phyloP scores from a whole-genome alignment of 2,329 filamentous ascomycete species.

The Pestalotiopsis sp. region DNA sequence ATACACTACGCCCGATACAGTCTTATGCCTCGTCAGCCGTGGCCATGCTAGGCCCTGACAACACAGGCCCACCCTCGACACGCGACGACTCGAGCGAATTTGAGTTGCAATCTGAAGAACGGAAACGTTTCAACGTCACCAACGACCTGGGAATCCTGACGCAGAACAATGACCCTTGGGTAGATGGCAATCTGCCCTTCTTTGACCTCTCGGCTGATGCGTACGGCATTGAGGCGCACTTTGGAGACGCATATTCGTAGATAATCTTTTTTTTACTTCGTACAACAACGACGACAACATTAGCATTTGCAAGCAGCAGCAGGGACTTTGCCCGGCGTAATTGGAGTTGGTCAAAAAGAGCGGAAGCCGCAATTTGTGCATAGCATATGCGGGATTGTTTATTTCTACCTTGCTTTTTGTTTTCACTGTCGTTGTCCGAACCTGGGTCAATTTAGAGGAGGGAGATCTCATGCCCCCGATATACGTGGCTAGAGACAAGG shows the following conservation, averaged over 20 bases:
- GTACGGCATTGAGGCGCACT: not conserved
- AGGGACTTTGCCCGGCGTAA: slow-evolving; percentile 7
- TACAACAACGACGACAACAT: not conserved
- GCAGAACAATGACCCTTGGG: slow-evolving; percentile 14
- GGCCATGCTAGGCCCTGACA: slow-evolving; percentile 1
- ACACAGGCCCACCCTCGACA: slow-evolving; percentile 3
- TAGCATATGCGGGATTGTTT: not conserved
- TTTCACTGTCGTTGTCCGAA: not conserved
- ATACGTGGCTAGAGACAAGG: not conserved
- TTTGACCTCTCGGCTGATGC: slow-evolving; percentile 1
- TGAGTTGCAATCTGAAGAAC: slow-evolving; percentile 5
- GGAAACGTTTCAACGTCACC: slow-evolving; percentile 11
- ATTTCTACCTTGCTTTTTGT: not conserved
- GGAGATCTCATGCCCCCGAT: not conserved
- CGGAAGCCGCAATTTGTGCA: not conserved
- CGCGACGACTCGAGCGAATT: not conserved
- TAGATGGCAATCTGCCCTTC: slow-evolving; percentile 2
- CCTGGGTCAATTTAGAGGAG: not conserved
- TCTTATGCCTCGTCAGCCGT: slow-evolving; percentile 4
- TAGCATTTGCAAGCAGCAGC: slow-evolving; percentile 6
- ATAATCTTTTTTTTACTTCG: not conserved
- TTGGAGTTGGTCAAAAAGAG: slow-evolving; percentile 7
- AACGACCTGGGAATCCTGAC: slow-evolving; percentile 15
- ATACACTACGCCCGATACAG: not conserved
- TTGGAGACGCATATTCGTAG: slow-evolving; percentile 6